Base-by-base conservation (phyloP, 352 stramenopile genomes). In the Globisporangium polare region DNA sequence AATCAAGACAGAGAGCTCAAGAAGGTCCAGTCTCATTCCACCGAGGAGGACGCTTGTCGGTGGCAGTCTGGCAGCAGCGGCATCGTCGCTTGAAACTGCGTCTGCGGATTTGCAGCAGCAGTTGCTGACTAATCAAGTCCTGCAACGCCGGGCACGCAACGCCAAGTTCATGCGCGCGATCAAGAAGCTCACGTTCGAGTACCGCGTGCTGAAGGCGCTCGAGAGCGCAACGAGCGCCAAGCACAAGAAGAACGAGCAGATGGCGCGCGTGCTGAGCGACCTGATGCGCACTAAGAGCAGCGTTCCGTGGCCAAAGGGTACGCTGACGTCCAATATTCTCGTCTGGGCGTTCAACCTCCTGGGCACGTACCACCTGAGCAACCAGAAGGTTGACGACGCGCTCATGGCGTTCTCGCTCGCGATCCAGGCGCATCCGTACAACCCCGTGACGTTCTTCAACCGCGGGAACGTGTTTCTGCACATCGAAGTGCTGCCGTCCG, bases 311-410 rank as follows among this genome's bases (percentile, higher is more conserved):
- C 75, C 68, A 0, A 71, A 72, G 60, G 78, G 78, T 1, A 80
- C 74, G 26, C 53, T 82, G 29, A 82, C 75, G 4, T 65, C 75
- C 0, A 68, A 64, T 8, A 66, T 78, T 4, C 65, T 89, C 2
- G 59, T 78, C 33, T 85, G 79, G 79, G 76, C 71, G 12, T 85
- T 83, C 47, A 89, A 89, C 26, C 54, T 63, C 2, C 45, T 85
- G 0, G 79, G 79, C 0, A 74, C 67, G 31, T 45, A 77, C n/a
- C 60, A 78, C 18, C 18, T 69, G 3, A 20, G 65, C 6, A 55
- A 67, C 0, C 53, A 51, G 1, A 74, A 68, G 13, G 43, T 78
- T 5, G 75, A 89, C 39, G 74, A 89, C 9, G 79, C 79, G 2
- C 59, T 89, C 2, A 74, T 76, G 60, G 70, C 77, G 0, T 86